Evolutionary conservation across 1,284 basidiomycete genomes (phyloP), one percentile per base, ranked within the genome.

Genomic region (Naganishia sp.): DNA sequence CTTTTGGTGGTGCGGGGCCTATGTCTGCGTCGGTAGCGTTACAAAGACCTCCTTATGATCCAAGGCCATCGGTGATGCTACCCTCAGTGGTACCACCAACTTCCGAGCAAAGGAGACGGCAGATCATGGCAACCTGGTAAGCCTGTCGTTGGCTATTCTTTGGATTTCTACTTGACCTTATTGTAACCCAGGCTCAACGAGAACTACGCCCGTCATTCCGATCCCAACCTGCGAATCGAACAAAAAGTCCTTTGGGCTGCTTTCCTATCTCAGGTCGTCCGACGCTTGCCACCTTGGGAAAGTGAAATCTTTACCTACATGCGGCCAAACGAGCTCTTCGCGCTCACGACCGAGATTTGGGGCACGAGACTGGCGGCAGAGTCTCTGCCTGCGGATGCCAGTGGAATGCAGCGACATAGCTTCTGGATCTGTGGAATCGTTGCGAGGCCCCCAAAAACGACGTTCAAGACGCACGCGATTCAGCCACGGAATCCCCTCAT

Each of bases 381-480:
- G 15, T 35, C 45, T 21, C 45, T 1, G n/a, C 47, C 57, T 2
- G 23, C 31, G 3, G 57, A 50, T 42, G 25, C 32, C 6, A 35
- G 41, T 10, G 57, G 47, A 4, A 35, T 21, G 21, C 45, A 49
- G 21, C 47, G 47, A 35, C 47, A 50, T n/a, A 61, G 46, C 13
- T 61, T 61, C 43, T 61, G 57, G 57, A 61, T 61, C 32, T 61
- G 57, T 51, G 57, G 57, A 32, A 61, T 61, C 25, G 57, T 61
- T 21, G 31, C 31, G 35, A 61, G 42, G 18, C 57, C 32, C 11
- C 23, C 35, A 1, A 50, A 25, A 21, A 35, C 15, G 47, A 49
- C 31, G n/a, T 35, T 32, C 6, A 50, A 61, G 21, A 61, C 23
- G 47, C 35, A 41, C 47, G 23, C 57, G 35, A 61, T 61, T 31